Conservation (phyloP, 2,329 filamentous ascomycete genomes). For the Gaeumannomyces sp. region DNA sequence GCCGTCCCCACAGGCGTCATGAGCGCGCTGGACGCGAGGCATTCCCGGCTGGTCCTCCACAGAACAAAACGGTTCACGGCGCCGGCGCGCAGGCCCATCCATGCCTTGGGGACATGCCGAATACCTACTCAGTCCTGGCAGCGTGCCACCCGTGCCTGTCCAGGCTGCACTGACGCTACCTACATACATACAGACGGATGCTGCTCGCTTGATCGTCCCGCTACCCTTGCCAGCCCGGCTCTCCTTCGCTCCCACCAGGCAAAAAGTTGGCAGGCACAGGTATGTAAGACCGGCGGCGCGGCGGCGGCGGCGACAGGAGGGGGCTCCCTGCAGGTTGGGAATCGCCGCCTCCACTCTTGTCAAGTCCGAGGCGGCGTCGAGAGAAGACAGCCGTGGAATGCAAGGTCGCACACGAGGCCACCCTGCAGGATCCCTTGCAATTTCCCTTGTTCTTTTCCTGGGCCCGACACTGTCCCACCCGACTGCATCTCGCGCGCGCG, state of each 20-base stretch:
- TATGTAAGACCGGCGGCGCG: neutral
- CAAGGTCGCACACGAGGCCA: neutral
- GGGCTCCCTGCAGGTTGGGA: too few relatives aligned
- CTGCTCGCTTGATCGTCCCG: constrained; percentile 16
- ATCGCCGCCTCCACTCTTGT: neutral
- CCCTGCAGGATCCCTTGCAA: neutral
- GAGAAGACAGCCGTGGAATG: neutral
- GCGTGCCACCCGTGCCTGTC: neutral
- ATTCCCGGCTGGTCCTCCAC: neutral
- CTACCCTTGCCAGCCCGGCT: constrained; percentile 10
- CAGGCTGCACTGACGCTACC: neutral
- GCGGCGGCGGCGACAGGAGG: too few relatives aligned
- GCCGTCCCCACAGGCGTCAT: neutral
- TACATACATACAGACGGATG: neutral
- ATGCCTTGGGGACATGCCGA: neutral
- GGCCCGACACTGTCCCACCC: neutral
- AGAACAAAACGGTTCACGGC: neutral
- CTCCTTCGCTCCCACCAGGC: neutral
- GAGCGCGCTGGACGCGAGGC: neutral
- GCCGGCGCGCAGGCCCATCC: too few relatives aligned
- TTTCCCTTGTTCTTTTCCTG: neutral
- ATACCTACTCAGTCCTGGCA: neutral
- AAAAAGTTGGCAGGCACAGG: neutral
- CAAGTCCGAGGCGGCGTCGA: neutral
- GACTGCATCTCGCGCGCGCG: neutral